A percentile compares a stretch with the other conserved stretches of the same genome.
Evolutionary conservation across 2,329 filamentous ascomycete species (phyloP).

Genomic region (Diplodia intermedia): DNA sequence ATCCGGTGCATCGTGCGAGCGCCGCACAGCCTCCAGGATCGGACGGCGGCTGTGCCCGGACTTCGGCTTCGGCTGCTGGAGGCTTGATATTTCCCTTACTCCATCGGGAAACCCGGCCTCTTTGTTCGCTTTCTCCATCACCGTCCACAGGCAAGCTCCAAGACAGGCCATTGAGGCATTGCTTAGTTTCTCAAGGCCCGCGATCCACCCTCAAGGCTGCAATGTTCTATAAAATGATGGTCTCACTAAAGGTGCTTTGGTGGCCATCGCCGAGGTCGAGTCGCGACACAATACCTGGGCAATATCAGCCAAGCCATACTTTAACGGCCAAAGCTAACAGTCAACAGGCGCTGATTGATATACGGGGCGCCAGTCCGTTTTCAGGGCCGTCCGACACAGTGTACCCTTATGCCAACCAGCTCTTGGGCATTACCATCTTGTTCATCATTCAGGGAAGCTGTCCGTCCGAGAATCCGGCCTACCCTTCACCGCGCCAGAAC

Average conservation of each 20-base stretch:
- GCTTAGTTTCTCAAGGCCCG: too few species aligned
- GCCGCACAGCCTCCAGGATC: constrained; percentile 14
- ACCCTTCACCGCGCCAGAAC: constrained; percentile 48
- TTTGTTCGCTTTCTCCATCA: not conserved
- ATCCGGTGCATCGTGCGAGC: constrained; percentile 6
- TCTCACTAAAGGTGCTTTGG: not conserved
- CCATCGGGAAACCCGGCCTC: constrained; percentile 10
- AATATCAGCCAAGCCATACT: not conserved
- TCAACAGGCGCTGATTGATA: constrained; percentile 51
- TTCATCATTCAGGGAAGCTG: constrained; percentile 46
- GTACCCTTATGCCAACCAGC: constrained; percentile 54
- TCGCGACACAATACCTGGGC: constrained; percentile 10
- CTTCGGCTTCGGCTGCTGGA: constrained; percentile 5
- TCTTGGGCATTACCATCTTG: constrained; percentile 48
- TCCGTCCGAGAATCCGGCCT: constrained; percentile 48
- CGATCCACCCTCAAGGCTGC: too few species aligned
- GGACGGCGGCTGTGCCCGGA: constrained; percentile 8
- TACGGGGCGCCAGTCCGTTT: constrained; percentile 52
- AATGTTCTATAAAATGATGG: not conserved
- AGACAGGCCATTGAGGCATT: not conserved
- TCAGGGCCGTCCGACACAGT: constrained; percentile 52
- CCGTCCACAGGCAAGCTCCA: not conserved
- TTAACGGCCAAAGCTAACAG: not conserved
- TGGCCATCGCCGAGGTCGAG: not conserved
- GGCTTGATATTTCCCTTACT: constrained; percentile 8